A percentile compares a stretch with the other conserved stretches of the same genome.
Conservation (phyloP, 2,329 filamentous ascomycete species). For the Dactylonectria macrodidyma region DNA sequence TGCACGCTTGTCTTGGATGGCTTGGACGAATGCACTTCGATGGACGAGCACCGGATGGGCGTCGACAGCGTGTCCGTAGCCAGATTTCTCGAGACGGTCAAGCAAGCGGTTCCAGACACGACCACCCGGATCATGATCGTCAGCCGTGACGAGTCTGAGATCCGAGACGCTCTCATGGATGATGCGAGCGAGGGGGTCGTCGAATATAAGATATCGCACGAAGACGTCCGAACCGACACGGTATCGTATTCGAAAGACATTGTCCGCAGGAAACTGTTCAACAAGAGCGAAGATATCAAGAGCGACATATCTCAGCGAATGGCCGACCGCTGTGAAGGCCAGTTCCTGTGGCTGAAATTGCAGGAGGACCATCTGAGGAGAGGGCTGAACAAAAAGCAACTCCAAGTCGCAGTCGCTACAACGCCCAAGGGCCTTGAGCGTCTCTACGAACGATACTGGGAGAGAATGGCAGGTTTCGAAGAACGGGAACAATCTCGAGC, state of each 20-base stretch:
- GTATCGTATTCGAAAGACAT: not conserved
- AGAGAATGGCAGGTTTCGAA: conserved; percentile 32
- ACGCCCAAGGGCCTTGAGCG: conserved; percentile 46
- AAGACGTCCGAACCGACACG: conserved; percentile 36
- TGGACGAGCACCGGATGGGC: too few relatives aligned
- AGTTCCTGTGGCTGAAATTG: conserved; percentile 54
- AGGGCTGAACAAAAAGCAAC: conserved; percentile 47
- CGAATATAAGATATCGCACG: conserved; percentile 24
- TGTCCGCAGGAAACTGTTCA: not conserved
- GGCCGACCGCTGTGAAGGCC: conserved; percentile 48
- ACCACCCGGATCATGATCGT: conserved; percentile 41
- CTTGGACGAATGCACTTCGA: too few relatives aligned
- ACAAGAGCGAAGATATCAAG: not conserved
- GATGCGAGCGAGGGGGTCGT: accelerated
- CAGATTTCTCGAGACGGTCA: conserved; percentile 39
- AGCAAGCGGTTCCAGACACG: conserved; percentile 7
- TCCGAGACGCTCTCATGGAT: conserved; percentile 34
- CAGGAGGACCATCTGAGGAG: conserved; percentile 44
- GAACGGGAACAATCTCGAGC: conserved; percentile 37
- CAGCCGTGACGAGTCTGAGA: conserved; percentile 46
- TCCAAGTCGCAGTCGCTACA: conserved; percentile 47
- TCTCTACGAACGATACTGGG: conserved; percentile 52
- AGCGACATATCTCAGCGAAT: conserved; percentile 26
- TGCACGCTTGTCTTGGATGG: too few relatives aligned
- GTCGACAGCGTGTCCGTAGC: too few relatives aligned